Evolutionary conservation across 2,329 filamentous ascomycete genomes (phyloP).

Genomic region (Scytalidium lignicola): DNA sequence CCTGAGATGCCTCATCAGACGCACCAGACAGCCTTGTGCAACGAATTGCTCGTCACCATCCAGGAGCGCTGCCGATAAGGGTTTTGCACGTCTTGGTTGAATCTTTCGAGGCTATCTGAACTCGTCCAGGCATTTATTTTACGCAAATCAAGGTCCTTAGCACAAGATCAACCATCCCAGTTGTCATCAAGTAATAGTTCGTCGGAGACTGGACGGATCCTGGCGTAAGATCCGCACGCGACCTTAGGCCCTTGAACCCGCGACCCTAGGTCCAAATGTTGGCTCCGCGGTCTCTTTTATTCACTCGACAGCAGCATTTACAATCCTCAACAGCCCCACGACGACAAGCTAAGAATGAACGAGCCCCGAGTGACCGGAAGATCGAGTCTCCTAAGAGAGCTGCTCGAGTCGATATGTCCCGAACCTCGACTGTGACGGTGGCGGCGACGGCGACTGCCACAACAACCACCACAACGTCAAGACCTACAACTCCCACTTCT

Average conservation of each 20-base stretch:
- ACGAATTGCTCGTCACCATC: constrained; percentile 11
- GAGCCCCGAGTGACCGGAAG: constrained; percentile 7
- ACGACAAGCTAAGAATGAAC: constrained; percentile 13
- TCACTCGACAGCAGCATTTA: constrained; percentile 9
- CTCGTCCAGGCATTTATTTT: background rate
- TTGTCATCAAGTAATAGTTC: constrained; percentile 14
- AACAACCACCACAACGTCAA: constrained; percentile 9
- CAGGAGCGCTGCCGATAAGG: constrained; percentile 9
- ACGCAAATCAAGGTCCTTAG: background rate
- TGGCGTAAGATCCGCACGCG: constrained; percentile 10
- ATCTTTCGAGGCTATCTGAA: background rate
- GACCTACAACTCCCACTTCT: constrained; percentile 20
- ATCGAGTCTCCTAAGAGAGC: constrained; percentile 8
- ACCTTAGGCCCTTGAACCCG: constrained; percentile 2
- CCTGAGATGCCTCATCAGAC: constrained; percentile 14
- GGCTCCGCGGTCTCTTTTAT: constrained; percentile 21
- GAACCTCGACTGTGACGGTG: background rate
- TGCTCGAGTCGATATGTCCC: background rate
- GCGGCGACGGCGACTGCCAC: background rate
- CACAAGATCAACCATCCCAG: background rate
- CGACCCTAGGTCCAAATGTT: constrained; percentile 15
- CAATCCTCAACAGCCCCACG: constrained; percentile 5
- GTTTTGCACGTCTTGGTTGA: background rate
- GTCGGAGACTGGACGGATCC: constrained; percentile 1
- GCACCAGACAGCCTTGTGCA: constrained; percentile 10